These are phyloP conservation scores for Allium cepa DNA, from an alignment of 106 monocot genomes.

Conservation along the genomic window DNA sequence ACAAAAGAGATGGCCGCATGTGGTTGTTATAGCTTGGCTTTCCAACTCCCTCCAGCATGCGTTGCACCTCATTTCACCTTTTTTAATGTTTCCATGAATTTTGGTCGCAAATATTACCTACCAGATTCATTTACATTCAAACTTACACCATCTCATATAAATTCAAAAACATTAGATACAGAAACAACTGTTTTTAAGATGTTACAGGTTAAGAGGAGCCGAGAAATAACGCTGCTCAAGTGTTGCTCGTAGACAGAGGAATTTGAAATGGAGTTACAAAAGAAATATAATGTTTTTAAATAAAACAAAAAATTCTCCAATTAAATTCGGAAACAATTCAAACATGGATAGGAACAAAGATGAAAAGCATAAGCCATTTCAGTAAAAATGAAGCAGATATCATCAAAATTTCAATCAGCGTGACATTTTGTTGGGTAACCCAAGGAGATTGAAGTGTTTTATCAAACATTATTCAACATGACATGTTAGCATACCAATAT, in stretches of 20 bases:
- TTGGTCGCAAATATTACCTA: neutral
- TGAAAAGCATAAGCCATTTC: no score
- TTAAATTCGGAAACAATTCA: neutral
- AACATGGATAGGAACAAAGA: no score
- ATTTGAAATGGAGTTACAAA: neutral
- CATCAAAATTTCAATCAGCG: no score
- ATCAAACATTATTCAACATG: no score
- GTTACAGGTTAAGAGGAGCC: neutral
- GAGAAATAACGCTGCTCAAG: neutral
- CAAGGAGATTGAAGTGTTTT: no score
- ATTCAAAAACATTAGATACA: neutral
- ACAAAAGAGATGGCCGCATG: conserved; percentile 96
- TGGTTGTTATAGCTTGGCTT: conserved; percentile 80
- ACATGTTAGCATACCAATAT: no score
- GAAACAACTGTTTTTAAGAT: neutral
- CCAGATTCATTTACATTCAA: neutral
- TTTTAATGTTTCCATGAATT: neutral
- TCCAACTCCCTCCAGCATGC: conserved; percentile 96
- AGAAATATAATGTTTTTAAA: neutral
- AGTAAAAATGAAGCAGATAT: no score
- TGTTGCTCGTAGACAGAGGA: neutral
- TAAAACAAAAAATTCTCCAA: neutral
- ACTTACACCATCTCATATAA: no score
- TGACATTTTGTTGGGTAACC: no score
- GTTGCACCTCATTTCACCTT: conserved; percentile 86